Base-by-base conservation (phyloP, 495 filamentous ascomycete genomes). In the Elaphomyces granulatus region DNA sequence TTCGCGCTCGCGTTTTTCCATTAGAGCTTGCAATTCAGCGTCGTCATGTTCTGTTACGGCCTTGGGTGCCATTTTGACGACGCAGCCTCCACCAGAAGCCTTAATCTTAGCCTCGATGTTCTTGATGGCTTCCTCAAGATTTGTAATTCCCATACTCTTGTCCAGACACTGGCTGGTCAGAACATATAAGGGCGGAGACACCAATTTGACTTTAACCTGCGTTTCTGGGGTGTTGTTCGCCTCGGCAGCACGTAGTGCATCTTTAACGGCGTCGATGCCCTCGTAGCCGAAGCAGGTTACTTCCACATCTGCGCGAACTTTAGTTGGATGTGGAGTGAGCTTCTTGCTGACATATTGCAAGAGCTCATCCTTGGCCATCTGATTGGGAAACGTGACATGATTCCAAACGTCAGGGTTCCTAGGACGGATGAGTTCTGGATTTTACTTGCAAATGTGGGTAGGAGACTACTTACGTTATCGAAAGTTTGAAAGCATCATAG, bases 1-100 rank as follows among this genome's bases (percentile, higher is more conserved):
- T 74, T 98, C 90, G 45, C 87, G 79, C 70, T 94, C 90, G 45
- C 86, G 78, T 78, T 95, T 96, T 68, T 96, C 90, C 90, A 98
- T 98, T 43, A 98, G 70, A 34, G 88, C 92, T 60, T 94, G 83
- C 48, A 98, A 67, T 55, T 94, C 86, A 17, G 88, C 90, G 63
- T 98, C 90, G 55, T 98, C 90, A 50, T 84, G 88, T 72, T 96
- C 90, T 3, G 88, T 96, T 43, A 96, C 92, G 12, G 90, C 90
- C 77, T 96, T 96, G 32, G 90, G 90, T 45, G 85, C 88, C 92
- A 98, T 96, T 70, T 83, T 87, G 39, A 92, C 80, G 20, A 79
- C 71, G 50, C 86, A 86, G 49, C 71, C 75, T 26, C 90, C 90
- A 14, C 80, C 80, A 1, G 78, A 70, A 12, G 55, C 64, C 44